Base-by-base conservation (phyloP, 768 basidiomycete genomes). In the Panellus pusillus region DNA sequence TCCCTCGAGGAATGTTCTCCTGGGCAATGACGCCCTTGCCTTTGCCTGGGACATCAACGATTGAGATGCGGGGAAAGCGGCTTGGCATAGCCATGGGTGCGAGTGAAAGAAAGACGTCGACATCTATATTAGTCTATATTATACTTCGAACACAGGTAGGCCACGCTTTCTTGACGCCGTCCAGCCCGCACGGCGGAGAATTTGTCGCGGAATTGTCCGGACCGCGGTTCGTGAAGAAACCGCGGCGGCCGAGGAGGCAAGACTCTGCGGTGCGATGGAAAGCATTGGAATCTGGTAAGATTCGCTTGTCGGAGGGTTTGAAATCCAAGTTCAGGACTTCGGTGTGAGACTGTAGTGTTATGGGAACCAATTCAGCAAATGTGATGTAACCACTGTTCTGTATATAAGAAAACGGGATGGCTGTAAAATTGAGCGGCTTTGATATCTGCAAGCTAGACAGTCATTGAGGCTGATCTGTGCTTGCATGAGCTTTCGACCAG, bases 401-500 rank as follows among this genome's bases (percentile, higher is more conserved):
- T n/a, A n/a, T 20, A 39, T 39, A 44, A 47, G 43, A 42, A 19
- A 49, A 40, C 32, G 20, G 9, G 13, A 38, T 18, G 46, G 15
- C 18, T 14, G 19, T 27, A 5, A 32, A 38, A 20, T 9, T 3
- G 13, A 47, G 31, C 49, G 17, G 38, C 74, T 87, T 47, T 65
- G n/a, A n/a, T n/a, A 92, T 94, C 93, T 97, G 79, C 97, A 98
- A 20, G 97, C 97, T 42, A 99, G 78, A 72, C 97, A 99, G 67
- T 99, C 97, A 61, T 97, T 98, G 63, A 99, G 71, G 66, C 87
- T 98, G 61, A 99, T 93, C 68, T 98, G 90, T 2, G 97, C 97
- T 61, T 93, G 92, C 63, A 93, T 82, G 11, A 99, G 78, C 70
- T 91, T 94, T 69, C 77, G 78, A 29, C 70, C 68, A 29, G 61